phyloP scores from a whole-genome alignment of 768 basidiomycete species.

The Pisolithus tinctorius region DNA sequence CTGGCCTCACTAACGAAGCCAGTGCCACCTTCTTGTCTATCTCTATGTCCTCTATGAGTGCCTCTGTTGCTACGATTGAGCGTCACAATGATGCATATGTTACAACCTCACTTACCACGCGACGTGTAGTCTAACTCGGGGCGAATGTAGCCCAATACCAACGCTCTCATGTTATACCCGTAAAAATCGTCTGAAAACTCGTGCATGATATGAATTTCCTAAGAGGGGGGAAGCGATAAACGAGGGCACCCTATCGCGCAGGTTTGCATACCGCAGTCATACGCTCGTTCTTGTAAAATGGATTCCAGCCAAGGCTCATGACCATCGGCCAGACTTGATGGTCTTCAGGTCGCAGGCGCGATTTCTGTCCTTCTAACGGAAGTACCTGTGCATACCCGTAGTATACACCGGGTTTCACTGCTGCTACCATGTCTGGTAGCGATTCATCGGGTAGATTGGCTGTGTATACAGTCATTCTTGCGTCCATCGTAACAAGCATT shows the following conservation, averaged over 20 bases:
- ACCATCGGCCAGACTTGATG: constrained; percentile 86
- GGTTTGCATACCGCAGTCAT: constrained; percentile 74
- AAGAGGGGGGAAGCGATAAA: background rate
- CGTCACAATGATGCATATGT: background rate
- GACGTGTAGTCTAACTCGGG: constrained; percentile 91
- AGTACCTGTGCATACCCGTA: constrained; percentile 88
- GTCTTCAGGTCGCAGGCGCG: constrained; percentile 48
- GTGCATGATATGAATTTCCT: constrained; percentile 98
- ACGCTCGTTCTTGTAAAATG: constrained; percentile 90
- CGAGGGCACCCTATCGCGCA: background rate
- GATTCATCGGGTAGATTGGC: constrained; percentile 93
- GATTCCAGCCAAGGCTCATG: constrained; percentile 98
- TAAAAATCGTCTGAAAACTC: constrained; percentile 86
- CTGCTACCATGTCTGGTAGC: constrained; percentile 59
- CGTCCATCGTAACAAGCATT: constrained; percentile 4
- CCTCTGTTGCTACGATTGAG: constrained; percentile 49
- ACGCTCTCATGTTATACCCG: constrained; percentile 69
- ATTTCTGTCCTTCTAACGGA: constrained; percentile 33
- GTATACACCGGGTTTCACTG: constrained; percentile 83
- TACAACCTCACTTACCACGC: constrained; percentile 47
- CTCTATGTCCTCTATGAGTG: constrained; percentile 91
- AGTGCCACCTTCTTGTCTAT: constrained; percentile 85
- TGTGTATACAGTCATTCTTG: constrained; percentile 24
- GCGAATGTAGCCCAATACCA: constrained; percentile 92
- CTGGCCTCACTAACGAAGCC: constrained; percentile 67